Evolutionary conservation across 805 yeast genomes (phyloP), one percentile per base, ranked within the genome.

Genomic region (Blastobotrys robertii): DNA sequence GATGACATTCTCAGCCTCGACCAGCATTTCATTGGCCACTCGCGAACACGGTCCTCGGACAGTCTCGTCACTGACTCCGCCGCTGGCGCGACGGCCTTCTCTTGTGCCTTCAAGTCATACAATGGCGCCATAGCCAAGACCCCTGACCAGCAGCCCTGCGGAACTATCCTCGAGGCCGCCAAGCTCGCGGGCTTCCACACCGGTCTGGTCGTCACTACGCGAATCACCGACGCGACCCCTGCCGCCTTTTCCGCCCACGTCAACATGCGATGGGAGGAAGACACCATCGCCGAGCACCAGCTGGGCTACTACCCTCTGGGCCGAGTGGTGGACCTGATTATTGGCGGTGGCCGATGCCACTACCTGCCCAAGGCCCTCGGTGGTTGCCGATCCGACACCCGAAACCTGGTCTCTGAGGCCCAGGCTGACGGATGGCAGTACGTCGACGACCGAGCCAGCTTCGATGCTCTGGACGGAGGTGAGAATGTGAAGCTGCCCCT

Each of bases 1-100:
- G 73, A 75, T 50, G 81, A 80, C 51, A 62, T 74, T 13, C 67
- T 85, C 49, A 61, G 66, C 8, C 55, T 87, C 25, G 96, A 87
- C 61, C 66, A 73, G 46, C 75, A 79, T 57, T 64, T 86, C 38
- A 73, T 87, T 41, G 97, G 97, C 22, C 72, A 83, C 16, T 82
- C 94, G 7, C 73, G 97, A 52, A 88, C 97, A 0, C 71, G 87
- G 48, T 83, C 95, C 12, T 75, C 77, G 19, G 68, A 71, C 49
- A 82, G 94, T 1, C 67, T 84, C 53, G 76, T 88, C 46, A 88
- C 97, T 0, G 97, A 88, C 60, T 84, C 95, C 25, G 97, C 97
- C 8, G 97, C 97, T 2, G 97, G 96, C 11, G 97, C 96, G 11
- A 86, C 95, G 10, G 96, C 95, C 1, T 88, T 87, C 56, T 71